Evolutionary conservation across 1,284 basidiomycete genomes (phyloP).

Genomic region (Apiotrichum laibachii): DNA sequence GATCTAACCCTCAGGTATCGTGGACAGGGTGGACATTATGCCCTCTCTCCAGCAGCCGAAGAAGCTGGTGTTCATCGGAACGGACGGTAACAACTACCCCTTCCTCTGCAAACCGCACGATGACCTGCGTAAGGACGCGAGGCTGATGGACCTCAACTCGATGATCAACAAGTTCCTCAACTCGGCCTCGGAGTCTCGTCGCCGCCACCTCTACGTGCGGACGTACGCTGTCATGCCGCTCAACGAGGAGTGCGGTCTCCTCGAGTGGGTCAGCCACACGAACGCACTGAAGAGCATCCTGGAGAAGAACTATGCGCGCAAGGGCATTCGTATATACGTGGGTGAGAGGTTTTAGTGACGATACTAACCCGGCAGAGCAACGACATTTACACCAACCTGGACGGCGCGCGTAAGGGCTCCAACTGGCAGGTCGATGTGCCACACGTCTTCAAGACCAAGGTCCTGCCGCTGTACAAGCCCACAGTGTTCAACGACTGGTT

Average conservation of each 20-base stretch:
- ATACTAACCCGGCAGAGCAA: conserved; percentile 35
- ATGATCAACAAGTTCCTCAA: conserved; percentile 98
- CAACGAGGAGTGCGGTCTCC: conserved; percentile 95
- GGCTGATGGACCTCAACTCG: conserved; percentile 96
- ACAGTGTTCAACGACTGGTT: conserved; percentile 98
- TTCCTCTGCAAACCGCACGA: conserved; percentile 98
- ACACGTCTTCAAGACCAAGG: conserved; percentile 59
- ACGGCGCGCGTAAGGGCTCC: conserved; percentile 9
- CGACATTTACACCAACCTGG: conserved; percentile 61
- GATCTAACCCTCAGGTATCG: conserved; percentile 55
- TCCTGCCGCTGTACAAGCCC: conserved; percentile 64
- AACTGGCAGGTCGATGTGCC: conserved; percentile 7
- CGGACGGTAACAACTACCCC: conserved; percentile 78
- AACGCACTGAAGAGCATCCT: conserved; percentile 79
- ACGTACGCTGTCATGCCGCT: conserved; percentile 95
- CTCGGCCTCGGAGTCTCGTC: conserved; percentile 86
- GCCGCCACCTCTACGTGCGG: conserved; percentile 81
- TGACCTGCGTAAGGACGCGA: conserved; percentile 94
- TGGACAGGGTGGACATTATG: conserved; percentile 91
- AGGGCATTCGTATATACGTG: conserved; percentile 65
- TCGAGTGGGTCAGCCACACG: conserved; percentile 98
- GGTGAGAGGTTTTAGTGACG: conserved; percentile 30
- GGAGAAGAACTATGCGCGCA: conserved; percentile 66
- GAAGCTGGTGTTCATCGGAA: conserved; percentile 82
- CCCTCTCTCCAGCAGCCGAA: conserved; percentile 86